Conservation (phyloP, 176 grass and related monocot species). For the Calamus simplicifolius region DNA sequence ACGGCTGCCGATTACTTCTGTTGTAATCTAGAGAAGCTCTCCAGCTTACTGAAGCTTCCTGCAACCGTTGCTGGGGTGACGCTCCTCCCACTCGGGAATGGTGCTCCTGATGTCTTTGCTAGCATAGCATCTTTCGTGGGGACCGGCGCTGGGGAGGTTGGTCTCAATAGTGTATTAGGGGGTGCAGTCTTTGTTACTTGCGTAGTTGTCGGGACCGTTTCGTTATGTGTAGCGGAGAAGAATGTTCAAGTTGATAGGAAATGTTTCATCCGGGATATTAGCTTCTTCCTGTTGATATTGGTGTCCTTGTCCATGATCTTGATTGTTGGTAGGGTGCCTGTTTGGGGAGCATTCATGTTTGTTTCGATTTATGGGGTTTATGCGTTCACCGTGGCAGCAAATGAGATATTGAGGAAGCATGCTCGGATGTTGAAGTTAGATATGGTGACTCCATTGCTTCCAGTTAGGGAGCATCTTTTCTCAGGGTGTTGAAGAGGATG, state of each 20-base stretch:
- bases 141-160: slow-evolving; percentile 70
- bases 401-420: slow-evolving; percentile 87
- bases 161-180: slow-evolving; percentile 85
- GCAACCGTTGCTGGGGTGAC: slow-evolving; percentile 85
- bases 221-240: slow-evolving; percentile 69
- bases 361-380: slow-evolving; percentile 84
- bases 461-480: slow-evolving; percentile 80
- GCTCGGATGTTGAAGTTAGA: slow-evolving; percentile 76
- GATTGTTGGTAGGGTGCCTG: slow-evolving; percentile 75
- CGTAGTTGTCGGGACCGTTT: slow-evolving; percentile 75
- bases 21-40: slow-evolving; percentile 96
- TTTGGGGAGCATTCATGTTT: slow-evolving; percentile 81
- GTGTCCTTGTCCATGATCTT: slow-evolving; percentile 47
- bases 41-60: slow-evolving; percentile 59
- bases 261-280: slow-evolving; percentile 86
- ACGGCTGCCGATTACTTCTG: slow-evolving; percentile 97
- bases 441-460: slow-evolving; percentile 73
- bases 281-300: slow-evolving; percentile 73
- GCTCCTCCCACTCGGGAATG: slow-evolving; percentile 86
- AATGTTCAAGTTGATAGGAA: slow-evolving; percentile 85
- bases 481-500: slow-evolving; percentile 54
- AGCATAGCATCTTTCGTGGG: slow-evolving; percentile 89
- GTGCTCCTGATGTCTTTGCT: slow-evolving; percentile 89
- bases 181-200: slow-evolving; percentile 96
- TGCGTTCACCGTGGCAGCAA: slow-evolving; percentile 80